Conservation (phyloP, 805 yeast species). For the Tetrapisispora iriomotensis region DNA sequence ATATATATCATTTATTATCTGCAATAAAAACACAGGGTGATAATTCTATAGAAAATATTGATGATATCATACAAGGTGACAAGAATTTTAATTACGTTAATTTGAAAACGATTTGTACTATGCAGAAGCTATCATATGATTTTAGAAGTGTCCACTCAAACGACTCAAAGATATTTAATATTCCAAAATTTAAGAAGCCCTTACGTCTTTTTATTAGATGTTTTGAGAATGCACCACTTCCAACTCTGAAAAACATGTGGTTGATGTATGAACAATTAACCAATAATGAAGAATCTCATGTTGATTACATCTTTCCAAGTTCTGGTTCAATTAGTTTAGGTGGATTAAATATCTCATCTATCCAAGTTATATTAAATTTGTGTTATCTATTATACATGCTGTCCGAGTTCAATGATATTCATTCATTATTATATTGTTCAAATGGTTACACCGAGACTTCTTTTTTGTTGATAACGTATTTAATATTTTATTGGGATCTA, state of each 20-base stretch:
- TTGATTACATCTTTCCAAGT: constrained; percentile 58
- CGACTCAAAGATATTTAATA: constrained; percentile 32
- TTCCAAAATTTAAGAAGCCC: constrained; percentile 37
- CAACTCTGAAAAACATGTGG: constrained; percentile 31
- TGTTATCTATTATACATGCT: constrained; percentile 37
- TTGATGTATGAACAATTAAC: constrained; percentile 3
- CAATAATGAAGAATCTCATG: constrained; percentile 3
- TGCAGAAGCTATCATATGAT: constrained; percentile 25
- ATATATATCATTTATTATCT: constrained; percentile 24
- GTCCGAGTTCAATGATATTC: constrained; percentile 19
- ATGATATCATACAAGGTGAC: background rate
- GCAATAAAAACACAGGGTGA: background rate
- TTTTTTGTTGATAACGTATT: constrained; percentile 56
- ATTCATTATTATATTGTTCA: constrained; percentile 60
- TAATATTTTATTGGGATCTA: constrained; percentile 58
- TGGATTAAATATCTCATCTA: constrained; percentile 52
- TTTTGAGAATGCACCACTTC: constrained; percentile 49
- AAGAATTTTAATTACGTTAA: background rate
- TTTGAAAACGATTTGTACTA: constrained; percentile 38
- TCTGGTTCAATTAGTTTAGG: constrained; percentile 78
- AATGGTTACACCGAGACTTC: constrained; percentile 93
- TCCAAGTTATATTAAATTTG: constrained; percentile 61
- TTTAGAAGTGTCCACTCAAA: constrained; percentile 10
- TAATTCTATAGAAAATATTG: background rate
- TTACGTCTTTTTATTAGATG: constrained; percentile 53